Evolutionary conservation across 1,284 basidiomycete genomes (phyloP).

Genomic region (Moesziomyces globuligerus): DNA sequence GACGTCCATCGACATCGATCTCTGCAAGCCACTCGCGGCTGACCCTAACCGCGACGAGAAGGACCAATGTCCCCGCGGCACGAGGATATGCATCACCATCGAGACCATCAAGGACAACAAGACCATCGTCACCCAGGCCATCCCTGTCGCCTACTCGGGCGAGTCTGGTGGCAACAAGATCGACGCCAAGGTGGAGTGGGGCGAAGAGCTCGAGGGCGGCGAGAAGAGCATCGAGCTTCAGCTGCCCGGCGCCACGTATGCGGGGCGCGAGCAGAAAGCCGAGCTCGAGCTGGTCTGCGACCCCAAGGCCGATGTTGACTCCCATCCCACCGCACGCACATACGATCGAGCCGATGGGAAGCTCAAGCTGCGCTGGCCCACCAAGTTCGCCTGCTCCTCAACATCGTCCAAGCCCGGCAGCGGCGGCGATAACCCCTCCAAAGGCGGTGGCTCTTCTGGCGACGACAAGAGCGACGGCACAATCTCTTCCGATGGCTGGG

Average conservation of each 20-base stretch:
- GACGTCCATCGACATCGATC: constrained; percentile 45
- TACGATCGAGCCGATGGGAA: constrained; percentile 44
- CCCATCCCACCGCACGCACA: constrained; percentile 32
- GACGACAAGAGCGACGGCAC: constrained; percentile 9
- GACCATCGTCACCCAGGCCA: constrained; percentile 45
- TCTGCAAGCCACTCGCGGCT: constrained; percentile 42
- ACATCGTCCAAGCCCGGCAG: constrained; percentile 19
- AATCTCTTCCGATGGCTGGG: constrained; percentile 26
- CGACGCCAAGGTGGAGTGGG: constrained; percentile 42
- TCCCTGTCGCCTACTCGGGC: constrained; percentile 50
- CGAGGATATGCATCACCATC: constrained; percentile 52
- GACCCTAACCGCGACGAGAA: constrained; percentile 28
- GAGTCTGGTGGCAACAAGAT: constrained; percentile 36
- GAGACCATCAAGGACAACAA: constrained; percentile 46
- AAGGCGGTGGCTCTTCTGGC: constrained; percentile 16
- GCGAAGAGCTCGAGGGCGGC: constrained; percentile 42
- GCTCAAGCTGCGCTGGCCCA: constrained; percentile 47
- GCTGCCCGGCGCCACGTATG: constrained; percentile 35
- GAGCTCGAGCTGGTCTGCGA: constrained; percentile 53
- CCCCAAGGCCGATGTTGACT: constrained; percentile 31
- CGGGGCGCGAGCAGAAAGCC: constrained; percentile 33
- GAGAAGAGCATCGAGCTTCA: constrained; percentile 46
- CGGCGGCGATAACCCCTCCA: constrained; percentile 20
- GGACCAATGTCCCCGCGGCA: constrained; percentile 50
- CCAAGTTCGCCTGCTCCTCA: constrained; percentile 47